Evolutionary conservation across 495 filamentous ascomycete species (phyloP), one percentile per base, ranked within the genome.

Genomic region (Clohesyomyces aquaticus): DNA sequence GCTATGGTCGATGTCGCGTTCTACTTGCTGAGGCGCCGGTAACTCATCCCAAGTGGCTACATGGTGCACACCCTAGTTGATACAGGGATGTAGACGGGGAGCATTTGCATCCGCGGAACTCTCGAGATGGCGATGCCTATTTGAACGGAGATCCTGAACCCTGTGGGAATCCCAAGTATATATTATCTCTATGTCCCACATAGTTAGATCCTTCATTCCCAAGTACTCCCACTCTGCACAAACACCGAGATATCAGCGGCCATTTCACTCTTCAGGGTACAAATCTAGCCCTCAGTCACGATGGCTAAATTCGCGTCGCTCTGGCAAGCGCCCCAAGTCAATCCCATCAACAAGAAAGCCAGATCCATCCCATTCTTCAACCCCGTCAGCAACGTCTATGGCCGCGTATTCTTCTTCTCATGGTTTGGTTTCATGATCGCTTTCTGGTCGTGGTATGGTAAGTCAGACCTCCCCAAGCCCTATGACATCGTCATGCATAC

Each of bases 361-460:
- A 83, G 82, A 42, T 88, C 88, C 0, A 85, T 97, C 50, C 93
- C 93, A 0, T 71, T 90, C 29, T 73, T 97, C 26, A 97, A 97
- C 72, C 87, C 88, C 19, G 35, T 70, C 9, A 70, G 91, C 61
- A 84, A 95, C 68, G 72, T 84, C 63, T 91, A 98, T 81, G 92
- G 93, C 47, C 83, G 92, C 2, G 91, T 94, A 0, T 96, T 95
- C 75, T 91, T 91, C 80, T 96, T 97, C 77, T 91, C 91, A 0
- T 96, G 93, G 88, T 83, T 91, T 50, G 93, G 93, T 9, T 98
- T 98, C 78, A 90, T 97, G 87, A 85, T 97, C 59, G 91, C 92
- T 21, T 98, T 98, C 79, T 88, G 91, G 77, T 93, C 90, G 1
- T 98, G 93, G 89, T 91, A 87, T 72, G 72, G 60, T 68, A 47